Conservation (phyloP, 768 basidiomycete species). For the Tulasnella sp. region DNA sequence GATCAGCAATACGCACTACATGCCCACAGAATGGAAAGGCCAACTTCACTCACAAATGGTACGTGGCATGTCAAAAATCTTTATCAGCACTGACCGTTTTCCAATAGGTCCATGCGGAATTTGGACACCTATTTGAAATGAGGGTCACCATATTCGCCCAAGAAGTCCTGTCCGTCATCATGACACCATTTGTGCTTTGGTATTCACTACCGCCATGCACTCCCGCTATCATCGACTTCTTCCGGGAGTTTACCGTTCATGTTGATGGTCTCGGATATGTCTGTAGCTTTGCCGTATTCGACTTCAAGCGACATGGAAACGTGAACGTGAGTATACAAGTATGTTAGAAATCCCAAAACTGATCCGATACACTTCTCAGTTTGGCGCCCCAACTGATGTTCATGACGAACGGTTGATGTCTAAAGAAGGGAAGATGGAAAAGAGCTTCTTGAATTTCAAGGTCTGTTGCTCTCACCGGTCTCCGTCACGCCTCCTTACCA, state of each 20-base stretch:
- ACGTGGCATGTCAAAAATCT: conserved; percentile 11
- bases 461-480: conserved; percentile 25
- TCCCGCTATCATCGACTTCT: conserved; percentile 88
- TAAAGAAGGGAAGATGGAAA: conserved; percentile 98
- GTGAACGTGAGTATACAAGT: conserved; percentile 45
- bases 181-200: conserved; percentile 91
- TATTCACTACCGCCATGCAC: conserved; percentile 84
- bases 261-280: conserved; percentile 94
- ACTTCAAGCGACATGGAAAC: conserved; percentile 90
- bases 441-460: conserved; percentile 91
- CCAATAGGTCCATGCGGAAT: conserved; percentile 71
- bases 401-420: conserved; percentile 67
- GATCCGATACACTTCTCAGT: conserved; percentile 33
- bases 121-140: conserved; percentile 87
- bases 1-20: conserved; percentile 87
- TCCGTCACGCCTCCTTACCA: not conserved
- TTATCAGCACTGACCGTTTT: not conserved
- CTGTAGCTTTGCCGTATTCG: conserved; percentile 96
- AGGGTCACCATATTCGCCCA: conserved; percentile 78
- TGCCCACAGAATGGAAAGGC: conserved; percentile 87
- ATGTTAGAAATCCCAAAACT: no score
- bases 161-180: conserved; percentile 79
- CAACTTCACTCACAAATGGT: conserved; percentile 83
- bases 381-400: conserved; percentile 65
- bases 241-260: conserved; percentile 95